Evolutionary conservation across 352 stramenopile genomes (phyloP).

Genomic region (Pythium aquatile): DNA sequence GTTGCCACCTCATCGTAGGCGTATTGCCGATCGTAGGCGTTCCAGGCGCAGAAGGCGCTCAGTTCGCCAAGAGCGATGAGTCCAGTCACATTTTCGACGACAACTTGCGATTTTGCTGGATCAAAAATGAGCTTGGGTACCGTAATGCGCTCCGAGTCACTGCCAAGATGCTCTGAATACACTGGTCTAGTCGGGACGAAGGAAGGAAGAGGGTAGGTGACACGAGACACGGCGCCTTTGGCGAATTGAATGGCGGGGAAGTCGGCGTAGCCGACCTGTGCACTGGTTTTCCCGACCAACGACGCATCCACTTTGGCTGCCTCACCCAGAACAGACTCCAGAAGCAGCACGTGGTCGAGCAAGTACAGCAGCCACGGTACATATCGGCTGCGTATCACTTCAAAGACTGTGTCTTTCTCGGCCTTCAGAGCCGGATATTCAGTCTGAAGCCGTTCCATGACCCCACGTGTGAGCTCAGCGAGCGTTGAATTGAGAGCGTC

Average conservation of each 20-base stretch:
- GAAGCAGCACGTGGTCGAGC: slow-evolving; percentile 39
- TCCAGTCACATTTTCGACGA: slow-evolving; percentile 19
- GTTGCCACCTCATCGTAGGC: slow-evolving; percentile 15
- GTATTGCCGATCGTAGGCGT: slow-evolving; percentile 17
- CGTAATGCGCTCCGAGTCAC: slow-evolving; percentile 41
- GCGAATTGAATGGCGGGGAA: slow-evolving; percentile 48
- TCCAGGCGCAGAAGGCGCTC: slow-evolving; percentile 38
- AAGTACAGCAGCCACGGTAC: slow-evolving; percentile 42
- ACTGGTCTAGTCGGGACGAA: slow-evolving; percentile 5
- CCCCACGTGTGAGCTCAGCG: background rate
- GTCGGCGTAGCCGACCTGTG: slow-evolving; percentile 1
- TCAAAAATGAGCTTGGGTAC: slow-evolving; percentile 33
- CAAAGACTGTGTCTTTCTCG: background rate
- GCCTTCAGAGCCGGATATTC: background rate
- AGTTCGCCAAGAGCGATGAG: slow-evolving; percentile 43
- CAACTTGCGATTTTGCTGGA: background rate
- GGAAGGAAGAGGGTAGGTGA: slow-evolving; percentile 28
- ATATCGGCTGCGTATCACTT: slow-evolving; percentile 32
- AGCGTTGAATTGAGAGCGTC: background rate
- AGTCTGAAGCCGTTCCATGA: background rate
- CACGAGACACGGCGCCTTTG: slow-evolving; percentile 34
- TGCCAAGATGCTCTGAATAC: slow-evolving; percentile 32
- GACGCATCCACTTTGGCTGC: slow-evolving; percentile 19
- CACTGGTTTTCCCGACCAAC: background rate
- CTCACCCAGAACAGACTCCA: slow-evolving; percentile 35